phyloP scores from a whole-genome alignment of 495 filamentous ascomycete genomes.

The Pyrenopolyporus hunteri region DNA sequence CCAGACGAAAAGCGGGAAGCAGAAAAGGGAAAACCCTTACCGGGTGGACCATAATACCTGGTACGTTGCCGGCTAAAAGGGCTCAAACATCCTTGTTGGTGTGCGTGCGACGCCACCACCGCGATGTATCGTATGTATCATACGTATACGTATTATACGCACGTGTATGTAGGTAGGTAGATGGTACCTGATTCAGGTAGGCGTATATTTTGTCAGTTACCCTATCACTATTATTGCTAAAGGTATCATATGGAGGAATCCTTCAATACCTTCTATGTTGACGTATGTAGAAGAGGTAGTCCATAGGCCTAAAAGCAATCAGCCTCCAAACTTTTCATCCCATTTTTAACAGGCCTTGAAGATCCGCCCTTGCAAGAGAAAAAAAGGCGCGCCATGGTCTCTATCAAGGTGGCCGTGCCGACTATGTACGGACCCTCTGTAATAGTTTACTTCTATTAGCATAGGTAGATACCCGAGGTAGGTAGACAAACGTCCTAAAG shows the following conservation, averaged over 20 bases:
- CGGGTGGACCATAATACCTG: constrained; percentile 4
- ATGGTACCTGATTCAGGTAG: too few relatives aligned
- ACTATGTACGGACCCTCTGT: too few relatives aligned
- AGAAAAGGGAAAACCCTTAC: background rate
- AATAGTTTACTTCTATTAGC: too few relatives aligned
- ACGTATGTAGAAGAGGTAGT: too few relatives aligned
- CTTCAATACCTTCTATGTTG: too few relatives aligned
- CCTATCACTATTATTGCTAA: too few relatives aligned
- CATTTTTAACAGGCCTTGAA: background rate
- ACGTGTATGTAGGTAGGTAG: too few relatives aligned
- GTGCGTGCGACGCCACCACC: constrained; percentile 4
- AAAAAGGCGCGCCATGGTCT: background rate
- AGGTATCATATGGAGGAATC: too few relatives aligned
- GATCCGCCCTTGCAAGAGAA: background rate
- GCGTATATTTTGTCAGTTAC: too few relatives aligned
- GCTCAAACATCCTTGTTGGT: constrained; percentile 15
- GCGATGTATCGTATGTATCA: constrained; percentile 1
- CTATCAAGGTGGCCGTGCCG: background rate
- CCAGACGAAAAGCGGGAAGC: constrained; percentile 1
- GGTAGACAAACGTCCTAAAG: too few relatives aligned
- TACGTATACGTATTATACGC: background rate
- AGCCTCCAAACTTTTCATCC: background rate
- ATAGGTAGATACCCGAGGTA: too few relatives aligned
- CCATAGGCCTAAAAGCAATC: too few relatives aligned
- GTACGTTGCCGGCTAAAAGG: constrained; percentile 19